Evolutionary conservation across 257 asterid genomes (phyloP), one percentile per base, ranked within the genome.

Genomic region (Handroanthus guayacan): DNA sequence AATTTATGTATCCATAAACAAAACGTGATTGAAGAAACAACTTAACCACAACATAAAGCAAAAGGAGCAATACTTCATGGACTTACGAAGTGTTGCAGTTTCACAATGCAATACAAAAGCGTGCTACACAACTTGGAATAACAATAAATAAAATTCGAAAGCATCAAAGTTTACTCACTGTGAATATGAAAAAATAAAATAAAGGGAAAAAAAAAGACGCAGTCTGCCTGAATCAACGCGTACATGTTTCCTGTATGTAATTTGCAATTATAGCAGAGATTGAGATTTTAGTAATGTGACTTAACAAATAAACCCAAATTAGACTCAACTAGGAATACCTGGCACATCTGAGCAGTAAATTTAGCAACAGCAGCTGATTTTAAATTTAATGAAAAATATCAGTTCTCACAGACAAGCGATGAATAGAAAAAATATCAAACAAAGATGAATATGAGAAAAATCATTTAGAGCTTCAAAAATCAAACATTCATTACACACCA

Each of bases 101-200:
- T 18, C 63, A 57, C 13, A 57, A 57, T 13, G 1, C n/a, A 57
- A 57, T 18, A 3, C 9, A 3, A 20, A 48, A 48, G 3, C 54
- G 9, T 14, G 9, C 0, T 2, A 17, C 34, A 16, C 18, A 6
- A 17, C 10, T 11, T 17, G 34, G 31, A 3, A 54, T 3, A 51
- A 51, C 13, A 14, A 51, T 54, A 18, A 18, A 17, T 55, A 3
- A 55, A 17, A 57, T 20, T 57, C 11, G 5, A 9, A 57, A 9
- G 5, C 9, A 2, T 10, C 36, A 13, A 20, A 36, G 1, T 51
- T 68, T 56, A 80, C 93, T 80, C 67, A 88, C 96, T 90, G 96
- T 11, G 96, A 90, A 88, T 72, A 78, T 88, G 94, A 79, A 51
- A 41, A 1, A 10, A 41, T 16, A 0, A 1, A 4, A 20, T 5